A percentile compares a stretch with the other conserved stretches of the same genome.
phyloP scores from a whole-genome alignment of 2,329 filamentous ascomycete genomes.

The Coniochaeta hoffmannii region DNA sequence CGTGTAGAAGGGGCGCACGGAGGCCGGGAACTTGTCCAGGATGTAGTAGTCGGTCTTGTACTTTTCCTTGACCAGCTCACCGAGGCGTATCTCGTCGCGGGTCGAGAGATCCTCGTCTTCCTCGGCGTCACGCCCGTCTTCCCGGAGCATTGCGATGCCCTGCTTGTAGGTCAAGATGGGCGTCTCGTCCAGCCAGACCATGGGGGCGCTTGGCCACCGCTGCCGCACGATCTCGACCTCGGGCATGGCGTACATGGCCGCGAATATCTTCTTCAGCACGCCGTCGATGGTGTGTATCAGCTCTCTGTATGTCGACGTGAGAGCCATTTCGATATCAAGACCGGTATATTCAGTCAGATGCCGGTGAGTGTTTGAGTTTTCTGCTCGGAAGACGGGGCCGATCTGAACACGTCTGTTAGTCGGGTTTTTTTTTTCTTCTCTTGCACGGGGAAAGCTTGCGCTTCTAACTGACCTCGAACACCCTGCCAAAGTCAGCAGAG shows the following conservation, averaged over 20 bases:
- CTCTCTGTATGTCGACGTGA: slow-evolving; percentile 85
- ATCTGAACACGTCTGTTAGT: slow-evolving; percentile 35
- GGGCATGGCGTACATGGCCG: slow-evolving; percentile 61
- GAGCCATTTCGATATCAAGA: slow-evolving; percentile 86
- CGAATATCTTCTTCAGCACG: slow-evolving; percentile 74
- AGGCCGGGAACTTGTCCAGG: slow-evolving; percentile 83
- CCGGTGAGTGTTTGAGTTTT: slow-evolving; percentile 92
- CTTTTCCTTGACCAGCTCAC: slow-evolving; percentile 77
- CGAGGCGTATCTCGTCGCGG: slow-evolving; percentile 78
- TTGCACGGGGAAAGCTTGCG: no score
- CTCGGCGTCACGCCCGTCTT: slow-evolving; percentile 64
- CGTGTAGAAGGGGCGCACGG: slow-evolving; percentile 83
- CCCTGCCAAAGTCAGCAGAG: slow-evolving; percentile 78
- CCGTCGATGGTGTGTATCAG: slow-evolving; percentile 71
- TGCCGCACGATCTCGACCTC: slow-evolving; percentile 72
- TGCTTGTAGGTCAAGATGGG: slow-evolving; percentile 74
- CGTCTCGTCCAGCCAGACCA: slow-evolving; percentile 81
- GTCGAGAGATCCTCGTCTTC: slow-evolving; percentile 77
- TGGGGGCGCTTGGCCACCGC: slow-evolving; percentile 78
- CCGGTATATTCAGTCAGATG: slow-evolving; percentile 94
- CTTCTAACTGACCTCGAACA: slow-evolving; percentile 58
- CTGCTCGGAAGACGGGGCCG: slow-evolving; percentile 83
- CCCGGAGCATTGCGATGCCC: slow-evolving; percentile 73
- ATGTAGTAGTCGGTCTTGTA: slow-evolving; percentile 89
- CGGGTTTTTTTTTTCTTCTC: no score